phyloP scores from a whole-genome alignment of 768 basidiomycete species.

The Lactarius tabidus region DNA sequence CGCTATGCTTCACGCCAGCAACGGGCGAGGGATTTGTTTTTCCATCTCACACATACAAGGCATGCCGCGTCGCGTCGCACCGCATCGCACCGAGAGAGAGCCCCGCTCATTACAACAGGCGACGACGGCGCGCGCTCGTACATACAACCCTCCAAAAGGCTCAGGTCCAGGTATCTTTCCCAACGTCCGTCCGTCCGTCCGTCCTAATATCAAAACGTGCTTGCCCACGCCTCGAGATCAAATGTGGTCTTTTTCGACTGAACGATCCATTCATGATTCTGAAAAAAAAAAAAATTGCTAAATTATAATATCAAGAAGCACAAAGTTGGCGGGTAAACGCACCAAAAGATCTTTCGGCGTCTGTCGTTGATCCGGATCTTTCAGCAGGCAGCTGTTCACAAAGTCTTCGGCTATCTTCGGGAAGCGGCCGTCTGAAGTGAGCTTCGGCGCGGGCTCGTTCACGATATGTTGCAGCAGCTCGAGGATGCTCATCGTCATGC shows the following conservation, averaged over 20 bases:
- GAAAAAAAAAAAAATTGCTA: neutral
- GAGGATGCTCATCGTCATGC: constrained; percentile 97
- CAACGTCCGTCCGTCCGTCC: neutral
- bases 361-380: constrained; percentile 79
- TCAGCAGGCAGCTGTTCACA: constrained; percentile 84
- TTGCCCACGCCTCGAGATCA: constrained; percentile 79
- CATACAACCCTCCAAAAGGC: neutral
- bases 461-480: constrained; percentile 98
- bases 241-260: constrained; percentile 54
- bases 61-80: constrained; percentile 7
- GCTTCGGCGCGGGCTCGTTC: constrained; percentile 91
- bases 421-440: constrained; percentile 72
- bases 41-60: neutral
- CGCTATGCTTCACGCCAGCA: constrained; percentile 5
- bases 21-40: neutral
- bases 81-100: neutral
- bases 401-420: constrained; percentile 76
- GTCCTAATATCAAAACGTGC: constrained; percentile 68
- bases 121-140: neutral
- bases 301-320: constrained; percentile 10
- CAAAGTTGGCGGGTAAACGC: constrained; percentile 27
- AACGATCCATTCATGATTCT: constrained; percentile 78
- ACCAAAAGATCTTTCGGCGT: constrained; percentile 88
- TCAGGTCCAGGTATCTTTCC: constrained; percentile 4
- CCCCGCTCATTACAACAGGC: constrained; percentile 16